phyloP scores from a whole-genome alignment of 1,284 basidiomycete genomes.

The Moesziomyces sp. region DNA sequence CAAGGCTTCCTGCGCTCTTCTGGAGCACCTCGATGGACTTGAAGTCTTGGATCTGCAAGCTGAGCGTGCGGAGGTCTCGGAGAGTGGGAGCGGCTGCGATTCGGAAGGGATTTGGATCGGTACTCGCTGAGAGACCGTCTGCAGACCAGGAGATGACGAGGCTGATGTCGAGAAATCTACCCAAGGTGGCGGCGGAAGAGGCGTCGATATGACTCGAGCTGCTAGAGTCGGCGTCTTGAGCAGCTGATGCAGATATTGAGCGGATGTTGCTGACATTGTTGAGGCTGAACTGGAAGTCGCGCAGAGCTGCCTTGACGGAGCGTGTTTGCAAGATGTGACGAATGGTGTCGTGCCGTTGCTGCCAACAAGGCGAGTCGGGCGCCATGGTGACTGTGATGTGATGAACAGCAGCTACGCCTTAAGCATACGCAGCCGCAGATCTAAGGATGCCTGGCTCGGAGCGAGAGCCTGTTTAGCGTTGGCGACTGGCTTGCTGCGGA shows the following conservation, averaged over 20 bases:
- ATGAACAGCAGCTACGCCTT: no score
- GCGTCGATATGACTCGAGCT: slow-evolving; percentile 3
- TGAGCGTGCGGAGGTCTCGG: slow-evolving; percentile 22
- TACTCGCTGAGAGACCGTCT: slow-evolving; percentile 22
- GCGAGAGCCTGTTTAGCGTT: background rate
- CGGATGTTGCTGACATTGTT: slow-evolving; percentile 1
- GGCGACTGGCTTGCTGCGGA: background rate
- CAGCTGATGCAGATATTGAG: no score
- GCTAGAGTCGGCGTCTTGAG: slow-evolving; percentile 4
- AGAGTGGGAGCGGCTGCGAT: slow-evolving; percentile 27
- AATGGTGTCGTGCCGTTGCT: slow-evolving; percentile 31
- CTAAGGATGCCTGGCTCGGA: background rate
- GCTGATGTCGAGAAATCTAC: slow-evolving; percentile 46
- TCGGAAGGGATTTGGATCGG: slow-evolving; percentile 43
- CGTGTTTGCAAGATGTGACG: slow-evolving; percentile 12
- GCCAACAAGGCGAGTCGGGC: slow-evolving; percentile 21
- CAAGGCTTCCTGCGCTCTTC: slow-evolving; percentile 55
- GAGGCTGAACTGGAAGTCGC: slow-evolving; percentile 41
- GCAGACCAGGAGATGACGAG: slow-evolving; percentile 53
- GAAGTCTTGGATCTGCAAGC: slow-evolving; percentile 54
- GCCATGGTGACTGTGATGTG: slow-evolving; percentile 11
- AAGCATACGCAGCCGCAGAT: background rate
- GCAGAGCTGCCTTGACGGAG: slow-evolving; percentile 28
- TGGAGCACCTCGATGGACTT: slow-evolving; percentile 56
- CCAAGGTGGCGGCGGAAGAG: slow-evolving; percentile 5